Percentiles rank a stretch among this genome's conserved stretches.
These are phyloP conservation scores for Neurospora terricola DNA, from an alignment of 495 filamentous ascomycete genomes.

Conservation along the genomic window DNA sequence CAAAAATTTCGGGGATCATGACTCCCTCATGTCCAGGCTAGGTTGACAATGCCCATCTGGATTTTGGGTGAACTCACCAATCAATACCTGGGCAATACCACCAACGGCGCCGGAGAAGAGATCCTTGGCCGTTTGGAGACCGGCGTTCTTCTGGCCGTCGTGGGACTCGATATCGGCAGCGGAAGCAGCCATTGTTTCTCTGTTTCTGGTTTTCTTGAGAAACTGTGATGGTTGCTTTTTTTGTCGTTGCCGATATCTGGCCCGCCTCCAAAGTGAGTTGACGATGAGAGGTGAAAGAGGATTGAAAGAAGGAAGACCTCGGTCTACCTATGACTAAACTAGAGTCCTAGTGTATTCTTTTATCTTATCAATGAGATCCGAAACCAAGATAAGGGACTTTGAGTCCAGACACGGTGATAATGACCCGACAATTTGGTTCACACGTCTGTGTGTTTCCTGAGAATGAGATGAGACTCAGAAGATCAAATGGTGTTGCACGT, in stretches of 20 bases:
- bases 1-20: too few species aligned
- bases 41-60: too few species aligned
- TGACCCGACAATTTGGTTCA: background rate
- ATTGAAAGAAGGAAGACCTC: background rate
- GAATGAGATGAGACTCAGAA: background rate
- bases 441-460: background rate
- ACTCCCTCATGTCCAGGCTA: too few species aligned
- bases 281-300: background rate
- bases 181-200: constrained; percentile 30
- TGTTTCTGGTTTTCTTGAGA: background rate
- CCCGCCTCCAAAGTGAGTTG: background rate
- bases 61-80: constrained; percentile 57
- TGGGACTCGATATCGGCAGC: constrained; percentile 27
- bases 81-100: constrained; percentile 86
- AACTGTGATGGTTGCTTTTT: background rate
- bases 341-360: background rate
- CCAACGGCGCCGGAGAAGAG: constrained; percentile 83
- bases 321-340: background rate
- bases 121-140: constrained; percentile 69
- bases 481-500: background rate
- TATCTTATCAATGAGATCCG: background rate
- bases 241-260: background rate
- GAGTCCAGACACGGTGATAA: background rate
- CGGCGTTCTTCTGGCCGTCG: constrained; percentile 10
- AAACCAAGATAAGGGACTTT: background rate